Base-by-base conservation (phyloP, 208 protist species). In the Leishmania tropica region DNA sequence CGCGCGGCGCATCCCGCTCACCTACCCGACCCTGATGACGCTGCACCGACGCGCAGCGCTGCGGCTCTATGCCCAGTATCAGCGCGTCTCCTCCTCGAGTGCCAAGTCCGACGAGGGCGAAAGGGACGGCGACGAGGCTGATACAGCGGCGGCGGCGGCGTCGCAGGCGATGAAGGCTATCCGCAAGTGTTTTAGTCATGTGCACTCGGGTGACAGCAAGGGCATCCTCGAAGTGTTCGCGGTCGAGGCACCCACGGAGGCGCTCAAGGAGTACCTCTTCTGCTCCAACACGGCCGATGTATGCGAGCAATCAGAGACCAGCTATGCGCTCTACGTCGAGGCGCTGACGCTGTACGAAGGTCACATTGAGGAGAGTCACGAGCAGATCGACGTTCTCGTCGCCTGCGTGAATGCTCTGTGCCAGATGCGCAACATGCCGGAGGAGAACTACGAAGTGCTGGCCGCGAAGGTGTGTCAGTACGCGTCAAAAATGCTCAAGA, bases 311-410 rank as follows among this genome's bases (percentile, higher is more conserved):
- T 80, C 94, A 19, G 92, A 94, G 58, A 82, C 92, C 13, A 85
- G 95, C 45, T 99, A 99, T 87, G 94, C 98, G 19, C 93, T 98
- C 21, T 90, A 95, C 70, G 82, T 88, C n/a, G 90, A 96, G 81
- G 97, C 97, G 11, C 96, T 99, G 72, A 79, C 92, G 15, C 73
- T 99, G n/a, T 99, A 99, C 92, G 98, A 99, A 85, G 91, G 96
- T 28, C 87, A 98, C 37, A 89, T 97, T 48, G 83, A 88, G 11
- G 94, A 99, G 48, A 94, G 89, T 1, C 86, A 87, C 13, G 86
- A 90, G 53, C 98, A 99, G 87, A 82, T 97, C 13, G 81, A 85
- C 17, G 93, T 95, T 62, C 75, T 99, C 6, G 76, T 84, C 19
- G 81, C 90, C 45, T 84, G 99, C 37, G 92, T 99, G 40, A 90